These are phyloP conservation scores for Mycena alexandri DNA, from an alignment of 768 basidiomycete species.

Conservation along the genomic window DNA sequence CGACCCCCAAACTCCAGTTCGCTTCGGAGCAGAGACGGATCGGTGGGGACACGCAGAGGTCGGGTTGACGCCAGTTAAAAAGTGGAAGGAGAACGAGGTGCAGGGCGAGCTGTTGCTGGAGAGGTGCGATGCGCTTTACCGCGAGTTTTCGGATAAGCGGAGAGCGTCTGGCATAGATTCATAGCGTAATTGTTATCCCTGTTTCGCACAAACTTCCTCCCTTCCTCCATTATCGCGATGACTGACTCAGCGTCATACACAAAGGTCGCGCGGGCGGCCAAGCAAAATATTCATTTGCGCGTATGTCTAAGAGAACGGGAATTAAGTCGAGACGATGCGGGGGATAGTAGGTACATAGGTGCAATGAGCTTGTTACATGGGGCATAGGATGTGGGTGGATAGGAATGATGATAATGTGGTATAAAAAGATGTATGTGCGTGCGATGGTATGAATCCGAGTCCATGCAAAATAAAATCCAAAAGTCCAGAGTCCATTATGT, in stretches of 20 bases:
- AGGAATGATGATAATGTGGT: slow-evolving; percentile 5
- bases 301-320: background rate
- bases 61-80: slow-evolving; percentile 59
- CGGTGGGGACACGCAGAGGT: slow-evolving; percentile 69
- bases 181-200: background rate
- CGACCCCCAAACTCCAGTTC: slow-evolving; percentile 49
- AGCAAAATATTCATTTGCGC: slow-evolving; percentile 19
- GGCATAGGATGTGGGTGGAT: background rate
- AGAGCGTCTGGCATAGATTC: background rate
- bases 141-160: slow-evolving; percentile 15
- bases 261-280: slow-evolving; percentile 1
- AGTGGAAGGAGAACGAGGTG: slow-evolving; percentile 62
- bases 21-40: slow-evolving; percentile 69
- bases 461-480: slow-evolving; percentile 9
- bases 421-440: slow-evolving; percentile 30
- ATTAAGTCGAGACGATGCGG: slow-evolving; percentile 19
- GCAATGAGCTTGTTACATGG: slow-evolving; percentile 1
- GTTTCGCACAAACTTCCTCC: no score
- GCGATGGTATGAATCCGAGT: slow-evolving; percentile 18
- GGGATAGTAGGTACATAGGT: slow-evolving; percentile 14
- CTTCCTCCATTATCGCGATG: no score
- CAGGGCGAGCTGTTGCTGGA: slow-evolving; percentile 18
- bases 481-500: slow-evolving; percentile 10
- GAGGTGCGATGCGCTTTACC: slow-evolving; percentile 24
- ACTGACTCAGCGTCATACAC: no score